Base-by-base conservation (phyloP, 805 yeast species). In the Kuraishia borneana region DNA sequence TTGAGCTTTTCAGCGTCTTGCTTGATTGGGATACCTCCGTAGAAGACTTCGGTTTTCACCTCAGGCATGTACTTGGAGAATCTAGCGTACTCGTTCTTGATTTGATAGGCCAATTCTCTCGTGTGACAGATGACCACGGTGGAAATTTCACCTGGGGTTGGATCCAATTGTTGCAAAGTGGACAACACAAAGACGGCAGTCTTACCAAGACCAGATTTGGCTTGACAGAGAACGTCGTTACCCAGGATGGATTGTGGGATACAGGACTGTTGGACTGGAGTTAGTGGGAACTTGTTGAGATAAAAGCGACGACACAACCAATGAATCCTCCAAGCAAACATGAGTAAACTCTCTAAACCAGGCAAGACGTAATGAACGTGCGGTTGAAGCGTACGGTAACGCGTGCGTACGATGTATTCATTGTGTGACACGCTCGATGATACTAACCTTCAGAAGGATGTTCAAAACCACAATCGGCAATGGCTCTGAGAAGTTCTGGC, bases 151-250 rank as follows among this genome's bases (percentile, higher is more conserved):
- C 97, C 98, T 41, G 94, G 85, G 46, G 89, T 85, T 31, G 98
- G 97, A 54, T 92, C 97, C 53, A 89, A 71, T 66, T 89, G 96
- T 65, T 89, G 97, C 56, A 89, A 72, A 42, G 98, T 89, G 18
- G 96, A 83, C 51, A 89, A 71, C 40, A 89, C 97, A 50, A 89
- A 89, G 37, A 89, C 97, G 31, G 98, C 98, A 39, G 98, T 89
- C 62, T 89, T 89, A 78, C 98, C 98, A 48, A 92, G 72, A 82
- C 98, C 98, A 31, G 98, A 92, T 69, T 92, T 89, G 61, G 98
- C 98, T 71, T 89, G 98, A 68, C 98, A 92, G 47, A 89, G 66
- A 39, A 89, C 97, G 57, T 89, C 98, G 42, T 95, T 89, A 55
- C 97, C 98, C 49, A 89, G 81, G 54, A 89, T 85, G 37, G 96